Evolutionary conservation across 495 filamentous ascomycete genomes (phyloP).

Genomic region (Sabuloglossum arenarium): DNA sequence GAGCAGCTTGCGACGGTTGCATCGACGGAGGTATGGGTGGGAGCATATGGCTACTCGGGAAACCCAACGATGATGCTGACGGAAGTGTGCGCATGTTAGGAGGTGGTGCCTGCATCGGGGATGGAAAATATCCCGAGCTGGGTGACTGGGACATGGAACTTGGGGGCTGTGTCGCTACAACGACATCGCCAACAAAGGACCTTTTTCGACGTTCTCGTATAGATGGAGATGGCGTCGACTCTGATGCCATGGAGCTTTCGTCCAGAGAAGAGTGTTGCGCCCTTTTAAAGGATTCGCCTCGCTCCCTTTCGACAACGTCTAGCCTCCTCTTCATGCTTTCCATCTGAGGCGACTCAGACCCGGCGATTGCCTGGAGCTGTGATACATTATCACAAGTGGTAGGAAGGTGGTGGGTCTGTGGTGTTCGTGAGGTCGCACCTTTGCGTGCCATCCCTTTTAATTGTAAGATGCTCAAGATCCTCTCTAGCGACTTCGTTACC

Average conservation of each 20-base stretch:
- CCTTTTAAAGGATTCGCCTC: not conserved
- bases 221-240: not conserved
- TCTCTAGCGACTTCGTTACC: not conserved
- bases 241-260: not conserved
- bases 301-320: not conserved
- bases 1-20: slow-evolving; percentile 8
- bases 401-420: not conserved
- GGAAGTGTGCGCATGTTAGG: not conserved
- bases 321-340: not conserved
- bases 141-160: not conserved
- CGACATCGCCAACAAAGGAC: not conserved
- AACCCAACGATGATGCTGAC: not conserved
- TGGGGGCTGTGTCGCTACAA: not conserved
- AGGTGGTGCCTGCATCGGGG: not conserved
- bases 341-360: not conserved
- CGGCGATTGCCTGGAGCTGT: not conserved
- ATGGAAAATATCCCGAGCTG: not conserved
- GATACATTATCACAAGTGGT: not conserved
- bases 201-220: not conserved
- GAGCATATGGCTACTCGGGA: not conserved
- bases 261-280: not conserved
- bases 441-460: not conserved
- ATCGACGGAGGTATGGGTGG: not conserved
- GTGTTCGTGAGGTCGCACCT: not conserved
- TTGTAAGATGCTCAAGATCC: not conserved